Conservation (phyloP, 192 early-diverging fungal species). For the Rhizophlyctis rosea region DNA sequence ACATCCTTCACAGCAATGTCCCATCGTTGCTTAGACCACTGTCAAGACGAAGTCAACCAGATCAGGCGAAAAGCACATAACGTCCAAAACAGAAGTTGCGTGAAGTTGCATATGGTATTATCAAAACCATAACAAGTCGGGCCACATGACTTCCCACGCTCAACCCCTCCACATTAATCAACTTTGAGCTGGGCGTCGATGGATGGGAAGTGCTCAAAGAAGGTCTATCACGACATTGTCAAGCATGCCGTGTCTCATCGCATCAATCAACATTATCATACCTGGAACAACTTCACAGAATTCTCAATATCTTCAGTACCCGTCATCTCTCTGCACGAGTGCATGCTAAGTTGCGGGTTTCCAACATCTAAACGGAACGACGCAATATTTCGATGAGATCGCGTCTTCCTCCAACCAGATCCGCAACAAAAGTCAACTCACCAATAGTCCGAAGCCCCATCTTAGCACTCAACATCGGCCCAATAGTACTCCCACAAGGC, state of each 20-base stretch:
- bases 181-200: constrained; percentile 53
- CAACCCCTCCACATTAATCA: too few relatives aligned
- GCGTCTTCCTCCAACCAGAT: not conserved
- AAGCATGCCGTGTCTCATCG: too few relatives aligned
- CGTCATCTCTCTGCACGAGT: constrained; percentile 89
- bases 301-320: constrained; percentile 84
- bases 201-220: constrained; percentile 62
- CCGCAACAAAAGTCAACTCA: constrained; percentile 38
- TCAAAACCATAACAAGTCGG: too few relatives aligned
- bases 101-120: too few relatives aligned
- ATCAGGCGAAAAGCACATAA: too few relatives aligned
- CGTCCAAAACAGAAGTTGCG: too few relatives aligned
- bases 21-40: too few relatives aligned
- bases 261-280: not conserved
- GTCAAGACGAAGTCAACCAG: too few relatives aligned
- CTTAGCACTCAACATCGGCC: constrained; percentile 91
- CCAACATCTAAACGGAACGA: constrained; percentile 69
- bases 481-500: constrained; percentile 95
- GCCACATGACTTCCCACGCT: too few relatives aligned
- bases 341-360: constrained; percentile 95
- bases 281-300: constrained; percentile 83
- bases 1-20: too few relatives aligned
- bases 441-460: constrained; percentile 92
- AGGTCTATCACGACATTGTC: constrained; percentile 41
- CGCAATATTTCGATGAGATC: not conserved